These are phyloP conservation scores for Angophora floribunda DNA, from an alignment of 345 rosid genomes.

Conservation along the genomic window DNA sequence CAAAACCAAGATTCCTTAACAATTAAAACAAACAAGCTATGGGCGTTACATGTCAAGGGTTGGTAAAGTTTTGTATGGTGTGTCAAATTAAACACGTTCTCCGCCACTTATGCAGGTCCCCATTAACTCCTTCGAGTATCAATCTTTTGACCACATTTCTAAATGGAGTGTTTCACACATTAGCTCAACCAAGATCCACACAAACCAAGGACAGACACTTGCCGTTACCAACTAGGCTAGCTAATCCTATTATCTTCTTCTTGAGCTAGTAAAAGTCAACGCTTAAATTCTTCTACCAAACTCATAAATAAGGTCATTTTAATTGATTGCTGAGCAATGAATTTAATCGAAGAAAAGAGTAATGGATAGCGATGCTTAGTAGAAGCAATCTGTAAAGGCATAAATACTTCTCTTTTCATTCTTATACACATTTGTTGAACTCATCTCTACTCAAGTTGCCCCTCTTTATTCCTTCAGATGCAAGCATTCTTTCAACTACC, in stretches of 20 bases:
- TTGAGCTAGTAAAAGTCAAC: not conserved
- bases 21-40: not conserved
- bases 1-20: not conserved
- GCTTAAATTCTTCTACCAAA: not conserved
- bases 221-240: not conserved
- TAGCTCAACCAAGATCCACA: not conserved
- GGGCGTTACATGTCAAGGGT: not conserved
- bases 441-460: conserved; percentile 74
- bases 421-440: conserved; percentile 88
- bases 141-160: not conserved
- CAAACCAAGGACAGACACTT: not conserved
- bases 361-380: not conserved
- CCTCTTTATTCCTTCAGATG: conserved; percentile 86
- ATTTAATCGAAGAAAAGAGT: not conserved
- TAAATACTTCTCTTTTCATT: conserved; percentile 92
- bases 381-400: not conserved
- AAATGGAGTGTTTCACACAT: not conserved
- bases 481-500: conserved; percentile 96
- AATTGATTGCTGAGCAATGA: not conserved
- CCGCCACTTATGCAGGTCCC: not conserved
- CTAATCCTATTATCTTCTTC: not conserved
- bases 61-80: not conserved
- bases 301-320: not conserved
- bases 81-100: not conserved
- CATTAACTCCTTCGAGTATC: not conserved